Conservation (phyloP, 2,329 filamentous ascomycete species). For the Coleophoma cylindrospora region DNA sequence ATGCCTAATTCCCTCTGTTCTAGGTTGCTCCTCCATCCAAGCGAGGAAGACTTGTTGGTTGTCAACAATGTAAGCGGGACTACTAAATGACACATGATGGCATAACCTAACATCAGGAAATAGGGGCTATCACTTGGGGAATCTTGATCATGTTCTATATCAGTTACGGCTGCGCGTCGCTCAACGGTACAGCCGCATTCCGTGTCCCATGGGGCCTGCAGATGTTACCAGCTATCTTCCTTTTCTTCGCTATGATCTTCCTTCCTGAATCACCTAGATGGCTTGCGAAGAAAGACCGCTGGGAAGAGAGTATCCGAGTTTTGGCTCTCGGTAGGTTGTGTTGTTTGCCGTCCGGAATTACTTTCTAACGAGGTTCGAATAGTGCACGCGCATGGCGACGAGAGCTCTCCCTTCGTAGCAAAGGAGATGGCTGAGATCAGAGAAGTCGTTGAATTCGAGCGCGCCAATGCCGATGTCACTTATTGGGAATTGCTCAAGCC, state of each 20-base stretch:
- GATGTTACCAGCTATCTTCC: slow-evolving; percentile 53
- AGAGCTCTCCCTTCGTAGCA: slow-evolving; percentile 58
- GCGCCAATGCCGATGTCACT: slow-evolving; percentile 58
- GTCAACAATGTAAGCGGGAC: slow-evolving; percentile 54
- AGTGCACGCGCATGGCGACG: slow-evolving; percentile 62
- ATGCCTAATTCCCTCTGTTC: no score
- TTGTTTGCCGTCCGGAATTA: no score
- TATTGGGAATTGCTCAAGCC: slow-evolving; percentile 68
- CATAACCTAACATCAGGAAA: not conserved
- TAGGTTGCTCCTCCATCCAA: slow-evolving; percentile 55
- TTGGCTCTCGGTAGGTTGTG: slow-evolving; percentile 20
- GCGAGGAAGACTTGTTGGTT: slow-evolving; percentile 63
- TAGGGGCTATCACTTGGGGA: slow-evolving; percentile 62
- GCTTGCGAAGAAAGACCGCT: slow-evolving; percentile 56
- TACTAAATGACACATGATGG: slow-evolving; percentile 8
- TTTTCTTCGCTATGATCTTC: slow-evolving; percentile 54
- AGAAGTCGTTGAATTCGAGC: slow-evolving; percentile 67
- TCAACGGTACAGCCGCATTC: slow-evolving; percentile 53
- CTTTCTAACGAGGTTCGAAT: slow-evolving; percentile 19
- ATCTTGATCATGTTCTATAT: slow-evolving; percentile 69
- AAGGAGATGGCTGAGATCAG: slow-evolving; percentile 69
- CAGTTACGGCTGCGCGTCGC: slow-evolving; percentile 58
- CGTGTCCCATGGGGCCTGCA: slow-evolving; percentile 61
- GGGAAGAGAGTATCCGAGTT: slow-evolving; percentile 42
- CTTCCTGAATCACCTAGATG: slow-evolving; percentile 59